Evolutionary conservation across 371 early-diverging fungal genomes (phyloP), one percentile per base, ranked within the genome.

Genomic region (Haplosporangium sp.): DNA sequence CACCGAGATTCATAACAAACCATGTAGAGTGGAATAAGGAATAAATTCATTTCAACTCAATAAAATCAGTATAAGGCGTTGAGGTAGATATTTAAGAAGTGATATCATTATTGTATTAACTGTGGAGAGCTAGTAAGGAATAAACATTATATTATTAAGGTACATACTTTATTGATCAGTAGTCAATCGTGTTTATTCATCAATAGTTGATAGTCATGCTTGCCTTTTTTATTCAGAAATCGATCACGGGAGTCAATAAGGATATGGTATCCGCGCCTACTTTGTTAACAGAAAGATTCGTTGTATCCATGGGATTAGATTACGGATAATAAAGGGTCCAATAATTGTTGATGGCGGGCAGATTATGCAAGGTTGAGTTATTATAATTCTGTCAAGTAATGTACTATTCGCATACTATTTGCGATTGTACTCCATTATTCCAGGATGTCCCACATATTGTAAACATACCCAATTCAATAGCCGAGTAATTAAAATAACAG

Each of bases 231-330:
- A 7, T n/a, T 61, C 8, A 1, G 20, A 3, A 20, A 42, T 20
- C 61, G 4, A 9, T 45, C 5, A 20, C 11, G 63, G 63, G 48
- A 7, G 48, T 37, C 38, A 35, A 27, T 50, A 34, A 50, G 39
- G 8, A 17, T n/a, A 38, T 38, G 15, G 15, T 37, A 11, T 59
- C 39, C 59, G 39, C 39, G 37, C 45, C 13, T 15, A 45, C 19
- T 45, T n/a, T 6, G 10, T 45, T 8, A 60, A 20, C 11, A 13
- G 11, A 1, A 48, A 17, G 9, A 10, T 61, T 45, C 4, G 50
- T 34, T 48, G 64, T 64, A 20, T 64, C 64, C 64, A 64, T 55
- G 64, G 64, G 64, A 48, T 63, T 45, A 63, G 63, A 48, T 63
- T 63, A 50, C 17, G 20, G 50, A 40, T 5, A n/a, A 17, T 37